Evolutionary conservation across 768 basidiomycete species (phyloP), one percentile per base, ranked within the genome.

Genomic region (Xanthoconium stramineum): DNA sequence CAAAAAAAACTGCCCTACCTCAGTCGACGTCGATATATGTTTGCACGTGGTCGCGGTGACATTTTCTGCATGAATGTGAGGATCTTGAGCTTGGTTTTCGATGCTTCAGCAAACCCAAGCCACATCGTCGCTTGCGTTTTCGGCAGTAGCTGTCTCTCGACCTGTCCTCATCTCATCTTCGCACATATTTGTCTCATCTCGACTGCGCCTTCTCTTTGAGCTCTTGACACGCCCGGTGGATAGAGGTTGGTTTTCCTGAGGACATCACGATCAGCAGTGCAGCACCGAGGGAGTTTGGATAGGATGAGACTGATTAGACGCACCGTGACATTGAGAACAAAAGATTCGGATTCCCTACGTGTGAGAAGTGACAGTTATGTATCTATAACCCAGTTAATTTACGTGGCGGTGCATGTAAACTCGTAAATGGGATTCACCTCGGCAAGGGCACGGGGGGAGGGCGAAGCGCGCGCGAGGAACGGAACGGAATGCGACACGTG

Each of bases 281-380:
- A 68, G 55, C 35, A 47, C 5, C 29, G 30, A 49, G n/a, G 17
- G 37, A 37, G 17, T 12, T 17, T 6, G 14, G 32, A 48, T 3
- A 19, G 24, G 28, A 43, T 5, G 13, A 29, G 46, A 64, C 66
- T 60, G 62, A 65, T 61, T 58, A 53, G 48, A 28, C 52, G 55
- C 10, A 58, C 85, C 10, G 85, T 82, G 47, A 89, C 89, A 62
- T 75, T 85, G 19, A 79, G 71, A 28, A 91, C 78, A 68, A 92
- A 91, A 12, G 83, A 83, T 44, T 83, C 83, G 37, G 91, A 65
- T 68, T 92, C 89, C 48, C 82, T 77, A 12, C n/a, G n/a, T n/a
- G n/a, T n/a, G n/a, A n/a, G n/a, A n/a, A n/a, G n/a, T n/a, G n/a
- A n/a, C n/a, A n/a, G n/a, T n/a, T n/a, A n/a, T n/a, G n/a, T n/a